Conservation (phyloP, 1,284 basidiomycete species). For the Thecaphora thlaspeos region DNA sequence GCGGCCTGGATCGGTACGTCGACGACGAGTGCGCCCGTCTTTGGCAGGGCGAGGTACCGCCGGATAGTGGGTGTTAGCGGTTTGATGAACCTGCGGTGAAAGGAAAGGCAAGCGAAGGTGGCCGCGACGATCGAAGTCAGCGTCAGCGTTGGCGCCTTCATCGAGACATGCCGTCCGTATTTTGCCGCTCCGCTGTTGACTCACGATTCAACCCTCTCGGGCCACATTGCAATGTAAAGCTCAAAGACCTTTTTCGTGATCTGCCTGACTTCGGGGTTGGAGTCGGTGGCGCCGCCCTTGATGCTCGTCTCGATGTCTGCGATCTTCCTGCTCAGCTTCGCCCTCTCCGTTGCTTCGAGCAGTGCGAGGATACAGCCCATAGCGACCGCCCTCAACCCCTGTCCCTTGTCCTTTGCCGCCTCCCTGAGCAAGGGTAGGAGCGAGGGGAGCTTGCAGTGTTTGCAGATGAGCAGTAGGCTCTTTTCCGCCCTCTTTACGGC, state of each 20-base stretch:
- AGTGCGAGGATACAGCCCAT: conserved; percentile 37
- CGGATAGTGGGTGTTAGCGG: conserved; percentile 61
- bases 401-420: conserved; percentile 59
- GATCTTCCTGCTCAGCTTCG: conserved; percentile 47
- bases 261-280: conserved; percentile 61
- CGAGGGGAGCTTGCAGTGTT: conserved; percentile 58
- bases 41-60: conserved; percentile 58
- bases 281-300: conserved; percentile 60
- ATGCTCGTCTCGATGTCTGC: conserved; percentile 59
- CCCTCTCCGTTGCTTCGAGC: conserved; percentile 52
- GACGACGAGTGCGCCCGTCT: conserved; percentile 30
- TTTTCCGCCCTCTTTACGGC: conserved; percentile 61
- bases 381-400: conserved; percentile 23
- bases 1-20: conserved; percentile 2
- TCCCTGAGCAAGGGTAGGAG: conserved; percentile 58
- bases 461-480: conserved; percentile 59
- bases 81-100: conserved; percentile 59
- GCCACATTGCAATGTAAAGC: conserved; percentile 58
- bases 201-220: conserved; percentile 60
- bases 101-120: too few relatives aligned
- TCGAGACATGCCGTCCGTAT: not conserved
- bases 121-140: too few relatives aligned
- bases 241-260: conserved; percentile 60
- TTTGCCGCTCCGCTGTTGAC: conserved; percentile 12
- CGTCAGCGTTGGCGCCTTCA: too few relatives aligned